Conservation (phyloP, 208 protist genomes). For the Trichomonas gallinae region DNA sequence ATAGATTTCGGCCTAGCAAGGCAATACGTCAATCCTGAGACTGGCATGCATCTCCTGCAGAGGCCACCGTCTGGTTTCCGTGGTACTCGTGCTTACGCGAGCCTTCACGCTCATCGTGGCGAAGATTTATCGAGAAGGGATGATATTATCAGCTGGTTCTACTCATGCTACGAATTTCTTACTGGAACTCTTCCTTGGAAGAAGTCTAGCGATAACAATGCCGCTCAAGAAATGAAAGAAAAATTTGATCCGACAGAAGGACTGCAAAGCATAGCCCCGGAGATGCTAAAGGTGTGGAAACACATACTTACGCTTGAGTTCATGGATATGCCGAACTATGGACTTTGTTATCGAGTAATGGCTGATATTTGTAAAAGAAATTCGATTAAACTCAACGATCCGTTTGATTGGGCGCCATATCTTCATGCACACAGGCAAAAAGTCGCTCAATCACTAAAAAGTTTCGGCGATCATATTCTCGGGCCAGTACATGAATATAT, state of each 20-base stretch:
- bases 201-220: neutral
- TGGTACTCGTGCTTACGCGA: neutral
- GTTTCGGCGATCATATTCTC: too few relatives aligned
- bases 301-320: neutral
- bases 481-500: too few relatives aligned
- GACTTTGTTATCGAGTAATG: too few relatives aligned
- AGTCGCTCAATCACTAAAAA: too few relatives aligned
- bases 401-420: too few relatives aligned
- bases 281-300: neutral
- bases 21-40: neutral
- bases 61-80: neutral
- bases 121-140: neutral
- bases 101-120: neutral
- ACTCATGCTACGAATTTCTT: neutral
- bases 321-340: neutral
- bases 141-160: neutral
- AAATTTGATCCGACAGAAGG: neutral
- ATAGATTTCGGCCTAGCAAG: neutral
- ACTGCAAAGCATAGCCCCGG: neutral
- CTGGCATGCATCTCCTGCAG: neutral
- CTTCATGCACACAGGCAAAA: too few relatives aligned
- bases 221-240: neutral
- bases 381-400: too few relatives aligned
- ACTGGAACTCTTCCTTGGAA: neutral
- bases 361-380: too few relatives aligned